Evolutionary conservation across 1,139 yeast species (phyloP).

Genomic region (Yamadazyma oceani): DNA sequence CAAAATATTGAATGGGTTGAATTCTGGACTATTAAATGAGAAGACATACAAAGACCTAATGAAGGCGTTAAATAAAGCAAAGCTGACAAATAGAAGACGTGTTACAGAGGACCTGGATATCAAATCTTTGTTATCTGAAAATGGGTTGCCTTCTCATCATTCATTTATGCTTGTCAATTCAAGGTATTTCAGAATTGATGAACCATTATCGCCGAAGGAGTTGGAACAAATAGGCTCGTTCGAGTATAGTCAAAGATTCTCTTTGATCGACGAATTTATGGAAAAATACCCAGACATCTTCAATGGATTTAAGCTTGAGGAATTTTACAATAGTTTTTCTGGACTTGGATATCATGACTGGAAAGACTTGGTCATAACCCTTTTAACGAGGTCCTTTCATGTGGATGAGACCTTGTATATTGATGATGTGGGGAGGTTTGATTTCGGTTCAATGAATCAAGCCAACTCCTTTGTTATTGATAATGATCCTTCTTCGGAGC

Average conservation of each 20-base stretch:
- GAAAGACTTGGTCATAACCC: constrained; percentile 48
- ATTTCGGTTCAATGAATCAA: constrained; percentile 38
- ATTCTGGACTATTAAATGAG: constrained; percentile 14
- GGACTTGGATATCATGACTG: constrained; percentile 30
- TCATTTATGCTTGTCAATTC: constrained; percentile 41
- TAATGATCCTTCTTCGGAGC: constrained; percentile 13
- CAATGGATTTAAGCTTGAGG: constrained; percentile 19
- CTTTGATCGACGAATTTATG: constrained; percentile 29
- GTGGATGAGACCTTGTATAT: constrained; percentile 34
- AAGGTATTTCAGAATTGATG: constrained; percentile 37
- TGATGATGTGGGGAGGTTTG: constrained; percentile 44
- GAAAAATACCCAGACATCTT: constrained; percentile 32
- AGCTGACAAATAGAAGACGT: constrained; percentile 5
- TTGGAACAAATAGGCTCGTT: constrained; percentile 31
- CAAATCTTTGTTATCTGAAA: constrained; percentile 8
- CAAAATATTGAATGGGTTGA: constrained; percentile 9
- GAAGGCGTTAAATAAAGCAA: constrained; percentile 3
- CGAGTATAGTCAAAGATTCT: constrained; percentile 38
- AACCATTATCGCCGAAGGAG: constrained; percentile 20
- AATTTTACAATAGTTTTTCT: constrained; percentile 18
- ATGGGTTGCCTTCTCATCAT: constrained; percentile 31
- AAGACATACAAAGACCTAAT: constrained; percentile 19
- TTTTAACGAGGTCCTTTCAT: constrained; percentile 47
- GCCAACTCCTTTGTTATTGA: constrained; percentile 32
- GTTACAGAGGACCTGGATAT: constrained; percentile 1